Evolutionary conservation across 192 early-diverging fungal species (phyloP).

Genomic region (Phycomyces nitens): DNA sequence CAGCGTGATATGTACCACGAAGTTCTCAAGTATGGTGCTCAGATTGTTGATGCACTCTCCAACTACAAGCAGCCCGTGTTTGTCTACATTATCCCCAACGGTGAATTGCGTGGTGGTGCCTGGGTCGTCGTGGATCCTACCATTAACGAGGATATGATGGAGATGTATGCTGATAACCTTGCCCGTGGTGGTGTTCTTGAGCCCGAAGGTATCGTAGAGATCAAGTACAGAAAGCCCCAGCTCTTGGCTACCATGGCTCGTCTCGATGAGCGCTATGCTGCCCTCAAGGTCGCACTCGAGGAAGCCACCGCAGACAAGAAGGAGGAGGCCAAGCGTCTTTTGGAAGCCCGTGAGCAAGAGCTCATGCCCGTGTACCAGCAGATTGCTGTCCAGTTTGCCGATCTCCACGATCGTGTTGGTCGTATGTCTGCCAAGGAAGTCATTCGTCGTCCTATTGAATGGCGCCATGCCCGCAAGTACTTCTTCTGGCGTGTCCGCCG

Average conservation of each 20-base stretch:
- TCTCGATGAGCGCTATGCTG: slow-evolving; percentile 73
- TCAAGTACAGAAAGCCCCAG: slow-evolving; percentile 96
- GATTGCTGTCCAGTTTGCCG: slow-evolving; percentile 92
- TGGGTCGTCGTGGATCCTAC: slow-evolving; percentile 98
- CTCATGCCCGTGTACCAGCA: slow-evolving; percentile 92
- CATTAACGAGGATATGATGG: slow-evolving; percentile 97
- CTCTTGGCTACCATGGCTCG: slow-evolving; percentile 91
- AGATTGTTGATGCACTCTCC: slow-evolving; percentile 95
- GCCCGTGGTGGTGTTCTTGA: slow-evolving; percentile 94
- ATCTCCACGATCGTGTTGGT: slow-evolving; percentile 93
- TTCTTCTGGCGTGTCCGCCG: slow-evolving; percentile 93
- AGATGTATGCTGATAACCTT: slow-evolving; percentile 95
- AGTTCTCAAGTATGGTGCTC: slow-evolving; percentile 93
- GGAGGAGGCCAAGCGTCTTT: slow-evolving; percentile 59
- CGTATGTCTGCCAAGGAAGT: slow-evolving; percentile 96
- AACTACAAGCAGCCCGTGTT: slow-evolving; percentile 97
- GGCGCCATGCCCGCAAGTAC: slow-evolving; percentile 74
- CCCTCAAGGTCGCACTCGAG: slow-evolving; percentile 62
- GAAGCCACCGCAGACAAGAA: slow-evolving; percentile 56
- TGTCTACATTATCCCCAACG: slow-evolving; percentile 90
- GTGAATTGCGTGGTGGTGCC: slow-evolving; percentile 96
- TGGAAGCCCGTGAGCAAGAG: slow-evolving; percentile 83
- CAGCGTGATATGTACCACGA: slow-evolving; percentile 99
- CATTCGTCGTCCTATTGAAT: slow-evolving; percentile 74
- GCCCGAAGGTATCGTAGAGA: slow-evolving; percentile 95